Base-by-base conservation (phyloP, 2,329 filamentous ascomycete species). In the Dothistroma pini region DNA sequence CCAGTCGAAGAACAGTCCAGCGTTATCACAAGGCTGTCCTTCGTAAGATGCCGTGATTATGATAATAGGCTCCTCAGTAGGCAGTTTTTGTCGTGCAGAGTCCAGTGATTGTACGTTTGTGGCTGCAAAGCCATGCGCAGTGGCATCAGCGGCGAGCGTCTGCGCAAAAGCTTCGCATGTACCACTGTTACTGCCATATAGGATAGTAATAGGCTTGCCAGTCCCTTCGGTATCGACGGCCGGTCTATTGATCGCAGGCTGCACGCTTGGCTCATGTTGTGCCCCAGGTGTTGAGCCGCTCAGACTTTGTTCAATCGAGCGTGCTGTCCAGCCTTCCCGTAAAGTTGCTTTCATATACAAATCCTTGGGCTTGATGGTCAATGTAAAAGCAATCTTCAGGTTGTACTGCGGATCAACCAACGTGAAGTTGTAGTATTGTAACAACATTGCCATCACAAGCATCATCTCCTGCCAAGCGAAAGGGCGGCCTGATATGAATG, bases 381-480 rank as follows among this genome's bases (percentile, higher is more conserved):
- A 71, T 0, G 83, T 84, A 65, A 82, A 78, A 65, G 84, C 80
- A 63, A 85, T 75, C 58, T 81, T 69, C 14, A 89, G 72, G 41
- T 80, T 71, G 66, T 89, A 89, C 63, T 77, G 79, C 0, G 86
- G 82, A 63, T 91, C 83, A 44, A 83, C 83, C 58, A 86, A 73
- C 54, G 80, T 78, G 61, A 91, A 84, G 66, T 90, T 83, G 76
- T 91, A 90, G 68, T 87, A 89, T 68, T 91, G 88, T 60, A 91
- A 77, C 12, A 90, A 71, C 67, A 89, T 80, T 0, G 86, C 84
- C 66, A 86, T 78, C 9, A 82, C 81, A 0, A 90, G 75, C 5
- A 88, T 71, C 1, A 83, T 80, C 74, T 93, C 89, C 70, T 93
- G 89, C 86, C 86, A 89, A 0, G 89, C 69, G 44, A 92, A 92